A percentile compares a stretch with the other conserved stretches of the same genome.
These are phyloP conservation scores for Fibroporia radiculosa DNA, from an alignment of 768 basidiomycete genomes.

Conservation along the genomic window DNA sequence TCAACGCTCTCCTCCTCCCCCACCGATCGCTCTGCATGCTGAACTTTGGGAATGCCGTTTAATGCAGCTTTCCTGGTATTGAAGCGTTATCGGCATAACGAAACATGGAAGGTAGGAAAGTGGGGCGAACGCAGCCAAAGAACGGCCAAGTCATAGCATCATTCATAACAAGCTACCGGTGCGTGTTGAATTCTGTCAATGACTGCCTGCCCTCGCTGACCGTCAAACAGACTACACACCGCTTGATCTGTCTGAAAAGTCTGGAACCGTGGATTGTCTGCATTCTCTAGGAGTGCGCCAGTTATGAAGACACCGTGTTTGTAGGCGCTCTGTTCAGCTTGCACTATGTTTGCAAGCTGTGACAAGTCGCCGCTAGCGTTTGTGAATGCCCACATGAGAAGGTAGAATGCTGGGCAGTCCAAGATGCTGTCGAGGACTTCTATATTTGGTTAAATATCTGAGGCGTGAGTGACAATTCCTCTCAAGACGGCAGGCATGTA, in stretches of 20 bases:
- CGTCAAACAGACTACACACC: slow-evolving; percentile 19
- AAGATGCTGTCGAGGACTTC: slow-evolving; percentile 37
- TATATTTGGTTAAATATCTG: slow-evolving; percentile 10
- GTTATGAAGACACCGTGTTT: slow-evolving; percentile 33
- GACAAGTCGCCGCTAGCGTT: slow-evolving; percentile 27
- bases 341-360: slow-evolving; percentile 20
- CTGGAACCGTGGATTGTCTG: slow-evolving; percentile 43
- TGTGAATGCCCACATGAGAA: slow-evolving; percentile 32
- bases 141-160: slow-evolving; percentile 46
- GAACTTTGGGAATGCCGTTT: no score
- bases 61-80: no score
- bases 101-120: no score
- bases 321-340: slow-evolving; percentile 28
- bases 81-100: no score
- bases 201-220: not conserved
- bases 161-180: slow-evolving; percentile 25
- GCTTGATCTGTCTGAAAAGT: slow-evolving; percentile 34
- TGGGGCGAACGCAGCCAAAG: no score
- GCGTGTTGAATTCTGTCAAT: not conserved
- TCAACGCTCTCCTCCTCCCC: no score
- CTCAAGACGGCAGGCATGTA: slow-evolving; percentile 14
- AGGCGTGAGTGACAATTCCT: no score
- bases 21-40: no score
- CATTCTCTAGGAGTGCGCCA: slow-evolving; percentile 47
- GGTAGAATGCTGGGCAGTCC: slow-evolving; percentile 43